These are phyloP conservation scores for Plenodomus biglobosus DNA, from an alignment of 2,329 filamentous ascomycete species.

Conservation along the genomic window DNA sequence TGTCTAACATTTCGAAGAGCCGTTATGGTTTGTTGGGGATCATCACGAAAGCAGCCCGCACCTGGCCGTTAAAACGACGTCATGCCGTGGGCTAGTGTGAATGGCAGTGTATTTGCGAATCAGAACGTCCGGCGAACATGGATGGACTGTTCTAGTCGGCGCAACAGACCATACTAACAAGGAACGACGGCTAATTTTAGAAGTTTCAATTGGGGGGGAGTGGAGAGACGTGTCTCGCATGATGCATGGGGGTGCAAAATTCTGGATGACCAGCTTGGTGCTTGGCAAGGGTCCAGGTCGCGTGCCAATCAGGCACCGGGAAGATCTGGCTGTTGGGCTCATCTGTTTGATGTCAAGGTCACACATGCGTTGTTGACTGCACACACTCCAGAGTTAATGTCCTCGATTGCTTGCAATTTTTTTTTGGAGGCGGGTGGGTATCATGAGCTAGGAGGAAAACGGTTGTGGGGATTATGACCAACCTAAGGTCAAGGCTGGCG, in stretches of 20 bases:
- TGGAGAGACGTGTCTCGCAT: neutral
- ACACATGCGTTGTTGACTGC: neutral
- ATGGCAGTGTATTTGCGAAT: conserved; percentile 2
- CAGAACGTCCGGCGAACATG: neutral
- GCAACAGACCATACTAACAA: neutral
- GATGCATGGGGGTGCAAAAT: no score
- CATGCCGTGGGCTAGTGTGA: conserved; percentile 6
- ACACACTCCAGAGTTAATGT: neutral
- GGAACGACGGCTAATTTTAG: neutral
- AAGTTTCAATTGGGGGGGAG: neutral
- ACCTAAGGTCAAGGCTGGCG: no score
- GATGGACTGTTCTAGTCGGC: neutral
- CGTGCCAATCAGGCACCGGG: neutral
- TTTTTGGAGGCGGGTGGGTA: no score
- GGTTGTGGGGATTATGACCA: no score
- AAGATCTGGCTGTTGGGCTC: neutral
- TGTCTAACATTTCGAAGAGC: conserved; percentile 1
- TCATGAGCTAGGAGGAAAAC: no score
- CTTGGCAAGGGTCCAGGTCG: neutral
- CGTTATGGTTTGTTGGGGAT: conserved; percentile 8
- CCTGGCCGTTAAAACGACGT: conserved; percentile 8
- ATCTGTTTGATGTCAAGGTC: neutral
- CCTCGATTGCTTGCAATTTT: neutral
- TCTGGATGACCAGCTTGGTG: neutral
- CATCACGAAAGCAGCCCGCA: conserved; percentile 9